Conservation (phyloP, 2,329 filamentous ascomycete species). For the Ophioceras dolichostomum region DNA sequence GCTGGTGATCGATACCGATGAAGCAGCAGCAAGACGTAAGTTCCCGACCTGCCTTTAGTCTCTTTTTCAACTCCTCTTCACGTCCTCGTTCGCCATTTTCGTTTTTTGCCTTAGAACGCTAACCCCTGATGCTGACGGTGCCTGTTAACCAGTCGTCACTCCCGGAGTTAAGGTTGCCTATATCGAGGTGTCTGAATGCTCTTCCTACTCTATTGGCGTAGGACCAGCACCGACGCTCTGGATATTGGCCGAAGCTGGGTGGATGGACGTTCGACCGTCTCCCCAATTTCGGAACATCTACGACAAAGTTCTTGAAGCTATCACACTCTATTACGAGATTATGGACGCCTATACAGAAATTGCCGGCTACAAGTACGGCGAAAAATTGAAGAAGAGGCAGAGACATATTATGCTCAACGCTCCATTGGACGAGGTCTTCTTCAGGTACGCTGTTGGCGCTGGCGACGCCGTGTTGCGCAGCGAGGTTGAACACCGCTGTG, state of each 20-base stretch:
- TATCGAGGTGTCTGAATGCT: constrained; percentile 41
- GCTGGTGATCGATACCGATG: constrained; percentile 35
- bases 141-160: constrained; percentile 20
- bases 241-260: constrained; percentile 59
- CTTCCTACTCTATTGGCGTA: constrained; percentile 41
- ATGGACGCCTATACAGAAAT: constrained; percentile 38
- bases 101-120: no score
- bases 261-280: constrained; percentile 56
- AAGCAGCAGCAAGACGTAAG: constrained; percentile 16
- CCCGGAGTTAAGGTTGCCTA: constrained; percentile 18
- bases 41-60: no score
- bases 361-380: constrained; percentile 16
- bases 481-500: constrained; percentile 33
- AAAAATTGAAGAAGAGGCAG: no score
- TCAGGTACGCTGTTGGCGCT: constrained; percentile 36
- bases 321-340: constrained; percentile 51
- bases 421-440: constrained; percentile 18
- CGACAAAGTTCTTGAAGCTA: constrained; percentile 48
- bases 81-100: no score
- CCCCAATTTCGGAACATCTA: constrained; percentile 42
- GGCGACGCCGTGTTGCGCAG: constrained; percentile 39
- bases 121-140: no score
- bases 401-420: constrained; percentile 12
- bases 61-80: no score
- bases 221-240: constrained; percentile 33